Conservation (phyloP, 371 early-diverging fungal genomes). For the Batkoa obscura region DNA sequence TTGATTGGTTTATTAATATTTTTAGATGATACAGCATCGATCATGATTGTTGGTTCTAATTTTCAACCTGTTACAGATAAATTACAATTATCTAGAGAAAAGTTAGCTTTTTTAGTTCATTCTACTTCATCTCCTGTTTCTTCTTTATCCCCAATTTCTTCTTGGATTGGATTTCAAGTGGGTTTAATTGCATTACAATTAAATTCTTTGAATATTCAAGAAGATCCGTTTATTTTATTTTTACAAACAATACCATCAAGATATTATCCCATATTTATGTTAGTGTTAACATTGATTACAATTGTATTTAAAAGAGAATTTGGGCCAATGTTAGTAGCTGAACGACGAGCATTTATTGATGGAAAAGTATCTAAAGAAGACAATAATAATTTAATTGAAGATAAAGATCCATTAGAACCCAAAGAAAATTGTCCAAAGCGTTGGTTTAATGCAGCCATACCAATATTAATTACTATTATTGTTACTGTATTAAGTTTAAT, state of each 20-base stretch:
- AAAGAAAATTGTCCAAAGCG: background rate
- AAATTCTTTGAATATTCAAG: background rate
- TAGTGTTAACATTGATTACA: background rate
- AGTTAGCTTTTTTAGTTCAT: constrained; percentile 6
- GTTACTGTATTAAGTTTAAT: background rate
- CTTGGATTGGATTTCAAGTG: constrained; percentile 7
- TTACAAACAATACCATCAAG: constrained; percentile 1
- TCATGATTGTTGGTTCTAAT: constrained; percentile 7
- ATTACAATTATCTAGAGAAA: background rate
- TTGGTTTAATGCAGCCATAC: background rate
- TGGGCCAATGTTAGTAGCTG: constrained; percentile 4
- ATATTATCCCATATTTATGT: constrained; percentile 3
- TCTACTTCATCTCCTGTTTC: constrained; percentile 3
- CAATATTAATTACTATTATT: background rate
- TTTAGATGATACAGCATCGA: constrained; percentile 3
- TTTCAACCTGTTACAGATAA: constrained; percentile 4
- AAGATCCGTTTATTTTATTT: constrained; percentile 6
- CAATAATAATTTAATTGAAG: background rate
- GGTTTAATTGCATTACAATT: constrained; percentile 1
- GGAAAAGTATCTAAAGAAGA: background rate
- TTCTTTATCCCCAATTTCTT: constrained; percentile 3
- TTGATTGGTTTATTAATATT: constrained; percentile 2
- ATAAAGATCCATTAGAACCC: constrained; percentile 4
- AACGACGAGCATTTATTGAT: constrained; percentile 3
- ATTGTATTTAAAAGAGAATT: constrained; percentile 6